phyloP scores from a whole-genome alignment of 257 asterid species.

The Eucommia ulmoides region DNA sequence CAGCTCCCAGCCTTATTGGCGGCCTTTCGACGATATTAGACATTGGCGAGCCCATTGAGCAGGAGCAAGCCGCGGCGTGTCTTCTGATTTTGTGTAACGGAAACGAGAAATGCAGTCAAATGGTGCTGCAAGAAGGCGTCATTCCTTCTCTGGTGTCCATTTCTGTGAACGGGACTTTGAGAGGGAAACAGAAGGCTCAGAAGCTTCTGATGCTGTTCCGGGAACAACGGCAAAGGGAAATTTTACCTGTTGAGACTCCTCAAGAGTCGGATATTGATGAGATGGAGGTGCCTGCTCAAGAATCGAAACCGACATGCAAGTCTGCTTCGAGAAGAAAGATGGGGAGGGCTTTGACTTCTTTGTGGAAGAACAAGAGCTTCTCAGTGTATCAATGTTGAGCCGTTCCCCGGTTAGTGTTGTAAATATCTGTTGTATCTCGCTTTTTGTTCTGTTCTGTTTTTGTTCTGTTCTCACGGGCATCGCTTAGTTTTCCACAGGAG shows the following conservation, averaged over 20 bases:
- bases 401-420: conserved; percentile 8
- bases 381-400: conserved; percentile 49
- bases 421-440: conserved; percentile 6
- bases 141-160: conserved; percentile 82
- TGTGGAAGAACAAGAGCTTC: conserved; percentile 69
- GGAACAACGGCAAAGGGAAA: conserved; percentile 85
- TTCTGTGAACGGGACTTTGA: conserved; percentile 76
- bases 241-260: conserved; percentile 23
- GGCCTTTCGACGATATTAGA: conserved; percentile 60
- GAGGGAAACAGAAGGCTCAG: conserved; percentile 96
- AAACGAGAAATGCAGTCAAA: conserved; percentile 70
- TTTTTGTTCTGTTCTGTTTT: neutral
- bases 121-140: conserved; percentile 96
- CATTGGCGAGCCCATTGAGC: conserved; percentile 65
- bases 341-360: conserved; percentile 49
- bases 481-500: neutral
- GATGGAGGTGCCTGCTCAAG: conserved; percentile 16
- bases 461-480: conserved; percentile 2
- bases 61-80: conserved; percentile 88
- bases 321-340: conserved; percentile 61
- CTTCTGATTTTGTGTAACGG: conserved; percentile 65
- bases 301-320: conserved; percentile 45
- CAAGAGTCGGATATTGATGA: conserved; percentile 23
- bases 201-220: conserved; percentile 89
- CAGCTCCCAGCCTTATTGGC: conserved; percentile 39